Evolutionary conservation across 345 rosid species (phyloP), one percentile per base, ranked within the genome.

Genomic region (Cardamine occulta): DNA sequence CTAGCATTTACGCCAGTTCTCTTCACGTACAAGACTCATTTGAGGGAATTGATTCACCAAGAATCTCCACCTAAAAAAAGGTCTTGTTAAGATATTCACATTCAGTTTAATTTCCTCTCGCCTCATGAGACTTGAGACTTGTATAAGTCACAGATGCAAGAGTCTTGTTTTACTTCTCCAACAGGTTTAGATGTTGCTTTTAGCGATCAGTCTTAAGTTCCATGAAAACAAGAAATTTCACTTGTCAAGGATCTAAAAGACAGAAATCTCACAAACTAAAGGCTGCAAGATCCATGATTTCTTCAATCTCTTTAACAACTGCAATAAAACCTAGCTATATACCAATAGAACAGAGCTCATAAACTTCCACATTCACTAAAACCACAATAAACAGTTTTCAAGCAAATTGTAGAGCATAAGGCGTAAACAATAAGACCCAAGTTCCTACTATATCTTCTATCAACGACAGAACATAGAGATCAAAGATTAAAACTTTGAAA

Each of bases 251-350:
- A 61, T 37, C 31, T 10, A 24, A 21, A 66, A 39, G 7, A 63
- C 63, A 35, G 68, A 75, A 88, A 88, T 72, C 91, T 73, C 68
- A 83, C 85, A 35, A 81, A 24, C 78, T 80, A 70, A 88, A 89
- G 4, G 82, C 74, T 24, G 88, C 86, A 3, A 91, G 92, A 44
- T 84, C 87, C 70, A 67, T 62, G 44, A 78, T 42, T 4, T 87
- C 73, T 76, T 89, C 88, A 39, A 85, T 84, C 74, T 85, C 86
- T 74, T 89, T 88, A 32, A 88, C 75, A n/a, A 88, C 82, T 5
- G 90, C 81, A 70, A 86, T 83, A 51, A 79, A 78, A 71, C 3
- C 88, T 88, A 60, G 90, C 92, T 24, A 24, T 24, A 24, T 89
- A 73, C 75, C 73, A 86, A 57, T 4, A 52, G 6, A 51, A 52